phyloP scores from a whole-genome alignment of 164 flowering plant genomes.

The Piper longum region DNA sequence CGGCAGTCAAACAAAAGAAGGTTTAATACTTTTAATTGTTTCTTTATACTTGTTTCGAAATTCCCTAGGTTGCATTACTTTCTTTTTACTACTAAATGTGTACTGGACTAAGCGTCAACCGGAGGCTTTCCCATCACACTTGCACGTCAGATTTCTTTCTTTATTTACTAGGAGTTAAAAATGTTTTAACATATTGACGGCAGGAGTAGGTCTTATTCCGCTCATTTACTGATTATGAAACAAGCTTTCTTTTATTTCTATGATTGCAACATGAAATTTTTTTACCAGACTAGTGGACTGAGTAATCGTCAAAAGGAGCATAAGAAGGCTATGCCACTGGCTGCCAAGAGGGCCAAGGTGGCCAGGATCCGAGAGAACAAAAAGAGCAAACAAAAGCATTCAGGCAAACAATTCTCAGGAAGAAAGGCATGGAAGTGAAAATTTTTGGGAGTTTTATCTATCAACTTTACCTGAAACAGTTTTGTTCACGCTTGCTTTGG shows the following conservation, averaged over 20 bases:
- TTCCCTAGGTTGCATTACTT: background rate
- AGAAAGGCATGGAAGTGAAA: slow-evolving; percentile 73
- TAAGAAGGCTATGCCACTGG: slow-evolving; percentile 71
- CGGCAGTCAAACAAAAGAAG: slow-evolving; percentile 84
- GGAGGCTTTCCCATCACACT: background rate
- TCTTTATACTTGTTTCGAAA: background rate
- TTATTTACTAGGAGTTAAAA: background rate
- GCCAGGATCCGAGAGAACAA: slow-evolving; percentile 39
- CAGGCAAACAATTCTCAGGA: slow-evolving; percentile 74
- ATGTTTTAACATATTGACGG: background rate
- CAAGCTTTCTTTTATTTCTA: background rate
- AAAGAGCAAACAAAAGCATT: slow-evolving; percentile 23
- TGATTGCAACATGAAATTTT: background rate
- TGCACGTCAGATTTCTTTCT: background rate
- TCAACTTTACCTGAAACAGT: too few species aligned
- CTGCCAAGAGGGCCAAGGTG: slow-evolving; percentile 59
- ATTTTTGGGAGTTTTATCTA: too few species aligned
- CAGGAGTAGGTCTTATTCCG: too few species aligned
- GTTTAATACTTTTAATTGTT: slow-evolving; percentile 16
- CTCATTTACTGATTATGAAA: background rate
- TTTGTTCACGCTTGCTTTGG: too few species aligned
- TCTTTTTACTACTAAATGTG: background rate
- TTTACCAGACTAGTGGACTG: slow-evolving; percentile 59
- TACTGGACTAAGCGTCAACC: background rate
- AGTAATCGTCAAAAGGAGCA: slow-evolving; percentile 77